Evolutionary conservation across 108 stramenopile species (phyloP).

Genomic region (Nitzschia sp.): DNA sequence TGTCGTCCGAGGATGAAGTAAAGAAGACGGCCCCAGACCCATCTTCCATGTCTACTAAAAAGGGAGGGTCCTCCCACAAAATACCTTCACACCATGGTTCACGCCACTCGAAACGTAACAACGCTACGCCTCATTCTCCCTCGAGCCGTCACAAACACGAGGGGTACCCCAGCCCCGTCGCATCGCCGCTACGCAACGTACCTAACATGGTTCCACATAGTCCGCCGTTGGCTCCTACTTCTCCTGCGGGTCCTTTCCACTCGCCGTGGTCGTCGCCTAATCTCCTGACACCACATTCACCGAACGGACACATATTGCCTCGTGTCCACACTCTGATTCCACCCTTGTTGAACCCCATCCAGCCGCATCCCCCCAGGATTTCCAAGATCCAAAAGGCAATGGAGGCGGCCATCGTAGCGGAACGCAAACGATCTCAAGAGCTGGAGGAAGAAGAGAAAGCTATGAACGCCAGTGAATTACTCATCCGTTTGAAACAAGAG

Average conservation of each 20-base stretch:
- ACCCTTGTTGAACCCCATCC: background rate
- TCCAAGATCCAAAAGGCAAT: constrained; percentile 20
- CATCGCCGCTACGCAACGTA: background rate
- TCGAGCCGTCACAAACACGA: background rate
- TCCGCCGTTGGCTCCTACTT: too few relatives aligned
- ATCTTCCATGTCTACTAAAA: too few relatives aligned
- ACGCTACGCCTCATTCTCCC: background rate
- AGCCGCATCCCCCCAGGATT: background rate
- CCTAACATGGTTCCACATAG: background rate
- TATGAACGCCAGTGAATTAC: constrained; percentile 34
- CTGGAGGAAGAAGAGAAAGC: constrained; percentile 33
- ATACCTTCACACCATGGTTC: too few relatives aligned
- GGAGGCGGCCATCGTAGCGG: constrained; percentile 29
- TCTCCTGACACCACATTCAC: background rate
- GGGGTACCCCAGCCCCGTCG: background rate
- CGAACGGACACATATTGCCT: background rate
- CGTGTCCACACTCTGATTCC: background rate
- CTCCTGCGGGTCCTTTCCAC: too few relatives aligned
- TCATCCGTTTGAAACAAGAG: constrained; percentile 35
- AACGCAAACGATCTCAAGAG: constrained; percentile 35
- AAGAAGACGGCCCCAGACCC: background rate
- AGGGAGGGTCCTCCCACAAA: too few relatives aligned
- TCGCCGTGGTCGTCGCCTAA: background rate
- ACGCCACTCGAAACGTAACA: background rate
- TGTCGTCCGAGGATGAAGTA: background rate